Conservation (phyloP, 2,329 filamentous ascomycete species). For the Cladophialophora chaetospira region DNA sequence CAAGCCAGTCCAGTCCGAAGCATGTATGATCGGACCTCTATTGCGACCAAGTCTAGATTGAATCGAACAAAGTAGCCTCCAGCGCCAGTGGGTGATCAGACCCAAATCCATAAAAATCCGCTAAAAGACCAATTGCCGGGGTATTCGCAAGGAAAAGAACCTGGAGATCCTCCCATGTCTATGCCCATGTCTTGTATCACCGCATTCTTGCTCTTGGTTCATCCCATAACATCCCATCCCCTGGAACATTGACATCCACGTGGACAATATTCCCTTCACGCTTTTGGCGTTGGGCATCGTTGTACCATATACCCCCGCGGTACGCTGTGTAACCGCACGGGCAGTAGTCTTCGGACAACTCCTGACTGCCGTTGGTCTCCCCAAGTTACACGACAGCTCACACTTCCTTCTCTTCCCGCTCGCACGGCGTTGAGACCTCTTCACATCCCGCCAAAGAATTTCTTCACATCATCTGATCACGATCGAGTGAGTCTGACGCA, state of each 20-base stretch:
- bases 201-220: neutral
- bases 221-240: neutral
- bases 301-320: neutral
- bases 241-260: neutral
- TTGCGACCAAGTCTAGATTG: neutral
- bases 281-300: neutral
- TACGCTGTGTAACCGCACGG: neutral
- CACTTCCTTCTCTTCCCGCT: neutral
- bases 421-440: neutral
- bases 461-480: conserved; percentile 1
- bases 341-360: neutral
- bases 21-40: neutral
- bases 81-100: neutral
- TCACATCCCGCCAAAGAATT: neutral
- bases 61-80: neutral
- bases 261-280: neutral
- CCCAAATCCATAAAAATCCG: neutral
- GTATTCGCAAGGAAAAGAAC: neutral
- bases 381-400: neutral
- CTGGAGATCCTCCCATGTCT: neutral
- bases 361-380: neutral
- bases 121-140: neutral
- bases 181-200: neutral
- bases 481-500: conserved; percentile 1
- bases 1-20: neutral